A percentile compares a stretch with the other conserved stretches of the same genome.
These are phyloP conservation scores for Secale cereale DNA, from an alignment of 176 grass and related monocot species.

Conservation along the genomic window DNA sequence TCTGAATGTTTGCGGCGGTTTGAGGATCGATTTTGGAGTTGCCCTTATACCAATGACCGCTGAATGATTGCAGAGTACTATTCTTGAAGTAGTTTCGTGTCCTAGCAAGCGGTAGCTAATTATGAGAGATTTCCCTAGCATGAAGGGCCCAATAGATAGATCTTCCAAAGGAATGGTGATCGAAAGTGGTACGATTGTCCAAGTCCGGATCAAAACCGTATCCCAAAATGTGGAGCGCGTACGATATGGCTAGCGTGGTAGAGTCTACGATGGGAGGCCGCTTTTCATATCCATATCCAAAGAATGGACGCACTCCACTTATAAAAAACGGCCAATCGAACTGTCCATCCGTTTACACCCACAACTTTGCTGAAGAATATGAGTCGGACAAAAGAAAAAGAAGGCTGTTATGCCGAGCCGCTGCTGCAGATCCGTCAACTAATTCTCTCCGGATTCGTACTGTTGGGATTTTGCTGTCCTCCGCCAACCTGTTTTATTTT, in stretches of 20 bases:
- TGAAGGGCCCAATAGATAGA: neutral
- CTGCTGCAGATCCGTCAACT: neutral
- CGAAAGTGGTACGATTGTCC: neutral
- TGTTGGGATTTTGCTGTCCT: neutral
- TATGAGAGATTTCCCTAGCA: neutral
- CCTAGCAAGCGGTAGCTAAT: neutral
- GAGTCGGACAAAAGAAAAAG: neutral
- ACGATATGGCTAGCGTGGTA: neutral
- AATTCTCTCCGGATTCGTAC: neutral
- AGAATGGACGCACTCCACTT: neutral
- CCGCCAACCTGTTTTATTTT: neutral
- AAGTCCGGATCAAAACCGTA: neutral
- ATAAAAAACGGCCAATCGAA: neutral
- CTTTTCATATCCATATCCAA: neutral
- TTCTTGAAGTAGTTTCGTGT: too few species aligned
- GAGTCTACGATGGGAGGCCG: neutral
- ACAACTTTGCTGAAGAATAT: neutral
- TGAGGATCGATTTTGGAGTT: too few species aligned
- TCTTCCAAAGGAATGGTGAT: neutral
- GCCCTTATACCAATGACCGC: too few species aligned
- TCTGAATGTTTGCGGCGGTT: too few species aligned
- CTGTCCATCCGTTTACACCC: neutral
- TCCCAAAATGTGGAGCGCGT: neutral
- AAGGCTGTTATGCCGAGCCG: neutral
- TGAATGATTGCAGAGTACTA: too few species aligned